These are phyloP conservation scores for Aspergillus olivimuriae DNA, from an alignment of 495 filamentous ascomycete genomes.

Conservation along the genomic window DNA sequence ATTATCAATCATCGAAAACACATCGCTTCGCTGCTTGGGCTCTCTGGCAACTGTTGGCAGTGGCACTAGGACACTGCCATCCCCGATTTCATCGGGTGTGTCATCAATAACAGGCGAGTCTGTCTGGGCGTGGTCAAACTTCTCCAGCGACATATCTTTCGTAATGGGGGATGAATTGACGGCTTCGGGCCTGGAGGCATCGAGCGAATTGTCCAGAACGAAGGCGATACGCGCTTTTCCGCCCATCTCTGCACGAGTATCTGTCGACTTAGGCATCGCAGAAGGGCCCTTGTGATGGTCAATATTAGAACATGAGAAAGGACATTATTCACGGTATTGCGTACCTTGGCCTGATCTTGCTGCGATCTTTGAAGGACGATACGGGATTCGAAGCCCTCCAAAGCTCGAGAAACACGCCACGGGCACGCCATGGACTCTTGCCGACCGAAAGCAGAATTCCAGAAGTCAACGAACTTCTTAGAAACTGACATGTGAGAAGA, in stretches of 20 bases:
- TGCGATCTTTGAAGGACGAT: conserved; percentile 35
- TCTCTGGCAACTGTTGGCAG: conserved; percentile 24
- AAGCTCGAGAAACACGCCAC: conserved; percentile 34
- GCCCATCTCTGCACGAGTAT: conserved; percentile 2
- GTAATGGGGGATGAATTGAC: conserved; percentile 26
- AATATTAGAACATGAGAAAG: neutral
- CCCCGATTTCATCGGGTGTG: neutral
- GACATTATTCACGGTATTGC: neutral
- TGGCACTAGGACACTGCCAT: neutral
- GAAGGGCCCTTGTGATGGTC: conserved; percentile 13
- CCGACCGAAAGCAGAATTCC: conserved; percentile 51
- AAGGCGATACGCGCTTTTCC: conserved; percentile 13
- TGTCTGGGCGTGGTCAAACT: conserved; percentile 12
- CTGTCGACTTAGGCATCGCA: too few relatives aligned
- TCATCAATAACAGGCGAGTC: conserved; percentile 3
- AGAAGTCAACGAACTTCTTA: conserved; percentile 50
- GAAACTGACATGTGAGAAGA: conserved; percentile 47
- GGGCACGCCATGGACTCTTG: conserved; percentile 42
- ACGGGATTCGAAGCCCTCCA: conserved; percentile 39
- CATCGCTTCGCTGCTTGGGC: conserved; percentile 50
- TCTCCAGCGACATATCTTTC: conserved; percentile 4
- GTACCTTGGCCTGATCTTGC: conserved; percentile 21
- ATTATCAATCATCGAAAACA: conserved; percentile 64
- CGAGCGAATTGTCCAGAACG: conserved; percentile 11
- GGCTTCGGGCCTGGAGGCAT: conserved; percentile 2